Evolutionary conservation across 2,329 filamentous ascomycete genomes (phyloP).

Genomic region (Dactylellina parvicollis): DNA sequence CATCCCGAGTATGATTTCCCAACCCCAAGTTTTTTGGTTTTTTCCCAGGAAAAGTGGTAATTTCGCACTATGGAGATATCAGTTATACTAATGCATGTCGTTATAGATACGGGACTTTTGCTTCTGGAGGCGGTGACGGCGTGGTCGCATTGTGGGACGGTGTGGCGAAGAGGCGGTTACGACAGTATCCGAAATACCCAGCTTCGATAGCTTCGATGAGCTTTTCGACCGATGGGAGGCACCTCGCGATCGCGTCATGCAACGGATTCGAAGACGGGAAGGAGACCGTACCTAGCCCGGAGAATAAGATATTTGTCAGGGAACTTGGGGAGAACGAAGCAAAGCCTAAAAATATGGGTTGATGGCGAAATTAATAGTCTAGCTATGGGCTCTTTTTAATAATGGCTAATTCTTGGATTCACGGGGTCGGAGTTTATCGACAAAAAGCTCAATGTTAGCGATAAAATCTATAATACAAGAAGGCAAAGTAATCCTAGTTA

Average conservation of each 20-base stretch:
- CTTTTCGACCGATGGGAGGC: conserved; percentile 80
- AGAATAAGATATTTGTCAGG: conserved; percentile 80
- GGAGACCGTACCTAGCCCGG: conserved; percentile 75
- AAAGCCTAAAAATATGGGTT: conserved; percentile 81
- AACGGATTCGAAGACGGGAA: conserved; percentile 89
- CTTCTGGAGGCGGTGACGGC: conserved; percentile 87
- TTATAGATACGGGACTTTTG: conserved; percentile 76
- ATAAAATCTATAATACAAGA: conserved; percentile 51
- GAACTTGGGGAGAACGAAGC: conserved; percentile 89
- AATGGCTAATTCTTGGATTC: neutral
- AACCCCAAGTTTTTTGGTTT: neutral
- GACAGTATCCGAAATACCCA: conserved; percentile 85
- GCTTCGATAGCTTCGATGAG: conserved; percentile 79
- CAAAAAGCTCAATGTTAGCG: neutral
- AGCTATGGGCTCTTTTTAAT: no score
- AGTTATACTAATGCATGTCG: neutral
- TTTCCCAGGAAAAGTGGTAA: no score
- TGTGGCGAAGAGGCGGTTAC: conserved; percentile 85
- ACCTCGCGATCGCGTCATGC: conserved; percentile 81
- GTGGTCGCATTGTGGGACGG: conserved; percentile 95
- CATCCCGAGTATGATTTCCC: conserved; percentile 69
- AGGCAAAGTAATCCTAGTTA: conserved; percentile 12
- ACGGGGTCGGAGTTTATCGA: neutral
- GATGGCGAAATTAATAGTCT: neutral
- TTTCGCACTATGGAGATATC: no score